Conservation (phyloP, 139 green algal species). For the Gonium pectorale region DNA sequence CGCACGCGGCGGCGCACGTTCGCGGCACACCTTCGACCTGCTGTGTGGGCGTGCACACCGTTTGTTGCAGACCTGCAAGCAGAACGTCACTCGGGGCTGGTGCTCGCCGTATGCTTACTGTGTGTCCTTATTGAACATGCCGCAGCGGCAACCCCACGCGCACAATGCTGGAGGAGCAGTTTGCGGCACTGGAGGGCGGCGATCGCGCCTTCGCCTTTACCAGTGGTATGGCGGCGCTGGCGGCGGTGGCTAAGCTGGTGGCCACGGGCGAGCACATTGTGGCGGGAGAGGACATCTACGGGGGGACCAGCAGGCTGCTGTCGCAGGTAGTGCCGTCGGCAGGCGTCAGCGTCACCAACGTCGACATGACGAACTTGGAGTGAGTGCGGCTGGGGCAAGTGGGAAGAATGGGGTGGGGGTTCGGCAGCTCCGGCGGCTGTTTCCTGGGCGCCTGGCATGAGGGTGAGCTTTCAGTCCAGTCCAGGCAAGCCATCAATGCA, state of each 20-base stretch:
- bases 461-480: too few relatives aligned
- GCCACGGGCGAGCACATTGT: conserved; percentile 82
- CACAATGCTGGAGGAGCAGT: conserved; percentile 78
- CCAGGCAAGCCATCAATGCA: too few relatives aligned
- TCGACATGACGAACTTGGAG: conserved; percentile 92
- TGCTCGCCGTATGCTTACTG: too few relatives aligned
- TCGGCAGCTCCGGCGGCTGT: too few relatives aligned
- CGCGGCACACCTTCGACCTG: too few relatives aligned
- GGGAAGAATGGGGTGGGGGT: not conserved
- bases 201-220: conserved; percentile 91
- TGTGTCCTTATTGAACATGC: too few relatives aligned
- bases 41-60: too few relatives aligned
- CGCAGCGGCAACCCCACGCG: conserved; percentile 97
- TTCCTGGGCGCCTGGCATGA: too few relatives aligned
- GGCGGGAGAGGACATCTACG: conserved; percentile 97
- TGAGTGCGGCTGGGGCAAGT: conserved; percentile 47
- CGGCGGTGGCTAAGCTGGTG: conserved; percentile 75
- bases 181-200: conserved; percentile 91
- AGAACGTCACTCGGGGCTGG: too few relatives aligned
- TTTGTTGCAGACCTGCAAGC: too few relatives aligned
- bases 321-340: conserved; percentile 53
- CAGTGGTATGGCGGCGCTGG: conserved; percentile 95
- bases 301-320: conserved; percentile 93
- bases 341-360: conserved; percentile 82
- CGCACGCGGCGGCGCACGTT: too few relatives aligned